Evolutionary conservation across 345 rosid genomes (phyloP), one percentile per base, ranked within the genome.

Genomic region (Salix viminalis): DNA sequence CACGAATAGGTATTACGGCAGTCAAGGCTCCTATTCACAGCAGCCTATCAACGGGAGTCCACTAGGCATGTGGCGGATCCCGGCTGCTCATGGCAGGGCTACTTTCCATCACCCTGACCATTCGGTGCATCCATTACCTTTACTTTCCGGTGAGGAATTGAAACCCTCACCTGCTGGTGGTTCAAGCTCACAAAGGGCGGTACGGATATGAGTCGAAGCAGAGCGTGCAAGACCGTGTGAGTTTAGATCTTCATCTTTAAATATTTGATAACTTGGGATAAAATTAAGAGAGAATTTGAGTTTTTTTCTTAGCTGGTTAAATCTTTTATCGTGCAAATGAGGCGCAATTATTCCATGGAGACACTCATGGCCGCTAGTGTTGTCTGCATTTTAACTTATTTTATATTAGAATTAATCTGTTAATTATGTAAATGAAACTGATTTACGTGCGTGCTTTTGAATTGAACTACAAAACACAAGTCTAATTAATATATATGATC

Each of bases 201-300:
- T 88, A 68, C 30, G 91, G 80, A 18, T 89, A 84, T 62, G 91
- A 85, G 41, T 71, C 84, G 11, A 89, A 91, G 80, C 54, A 87
- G 0, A 88, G 82, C 74, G 84, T 85, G 71, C 88, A 91, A 82
- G 95, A 91, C 75, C 92, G 89, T 77, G 96, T 95, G 88, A 95
- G 99, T 86, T 91, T 95, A 85, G 99, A 95, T 90, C 98, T 95
- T 82, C 97, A 87, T 84, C 94, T 95, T 84, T 95, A 89, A 87
- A 42, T 42, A 42, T 81, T 32, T 68, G 13, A 15, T 46, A 72
- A 52, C 19, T 44, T 19, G 42, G 42, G 52, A 68, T 68, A 23
- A 69, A 69, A 74, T 21, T n/a, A 76, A 64, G 28, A 21, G 66
- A 56, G 39, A 65, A 36, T 7, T 2, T 65, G 16, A 39, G 67